phyloP scores from a whole-genome alignment of 1,284 basidiomycete species.

The Inonotus obliquus region DNA sequence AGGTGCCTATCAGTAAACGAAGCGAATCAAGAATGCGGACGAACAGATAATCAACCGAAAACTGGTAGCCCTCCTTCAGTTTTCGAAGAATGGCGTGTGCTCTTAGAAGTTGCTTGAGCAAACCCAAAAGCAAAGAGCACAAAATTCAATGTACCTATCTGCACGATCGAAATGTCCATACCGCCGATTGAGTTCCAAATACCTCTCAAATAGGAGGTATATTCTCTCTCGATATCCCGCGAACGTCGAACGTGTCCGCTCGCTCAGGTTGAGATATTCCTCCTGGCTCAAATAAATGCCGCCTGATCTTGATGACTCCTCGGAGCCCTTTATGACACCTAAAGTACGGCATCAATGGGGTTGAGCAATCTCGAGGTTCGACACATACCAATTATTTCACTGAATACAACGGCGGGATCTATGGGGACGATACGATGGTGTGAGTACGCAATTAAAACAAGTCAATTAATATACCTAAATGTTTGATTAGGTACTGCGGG shows the following conservation, averaged over 20 bases:
- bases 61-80: constrained; percentile 26
- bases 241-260: constrained; percentile 51
- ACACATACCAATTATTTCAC: constrained; percentile 55
- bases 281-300: constrained; percentile 39
- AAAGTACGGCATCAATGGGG: background rate
- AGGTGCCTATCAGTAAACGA: background rate
- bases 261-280: constrained; percentile 44
- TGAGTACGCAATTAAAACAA: background rate
- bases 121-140: background rate
- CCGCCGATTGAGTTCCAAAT: constrained; percentile 43
- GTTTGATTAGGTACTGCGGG: constrained; percentile 48
- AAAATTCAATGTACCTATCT: constrained; percentile 43
- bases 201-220: constrained; percentile 54
- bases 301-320: constrained; percentile 36
- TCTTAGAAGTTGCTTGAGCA: constrained; percentile 24
- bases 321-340: constrained; percentile 70
- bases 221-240: constrained; percentile 43
- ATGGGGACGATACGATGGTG: background rate
- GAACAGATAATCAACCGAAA: constrained; percentile 54
- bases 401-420: constrained; percentile 63
- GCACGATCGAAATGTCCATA: constrained; percentile 55
- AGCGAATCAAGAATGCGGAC: constrained; percentile 20
- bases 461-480: constrained; percentile 38
- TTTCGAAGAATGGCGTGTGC: constrained; percentile 48
- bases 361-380: background rate